Percentiles rank a stretch among this genome's conserved stretches.
These are phyloP conservation scores for Fraxinus baroniana DNA, from an alignment of 305 asterid species.

Conservation along the genomic window DNA sequence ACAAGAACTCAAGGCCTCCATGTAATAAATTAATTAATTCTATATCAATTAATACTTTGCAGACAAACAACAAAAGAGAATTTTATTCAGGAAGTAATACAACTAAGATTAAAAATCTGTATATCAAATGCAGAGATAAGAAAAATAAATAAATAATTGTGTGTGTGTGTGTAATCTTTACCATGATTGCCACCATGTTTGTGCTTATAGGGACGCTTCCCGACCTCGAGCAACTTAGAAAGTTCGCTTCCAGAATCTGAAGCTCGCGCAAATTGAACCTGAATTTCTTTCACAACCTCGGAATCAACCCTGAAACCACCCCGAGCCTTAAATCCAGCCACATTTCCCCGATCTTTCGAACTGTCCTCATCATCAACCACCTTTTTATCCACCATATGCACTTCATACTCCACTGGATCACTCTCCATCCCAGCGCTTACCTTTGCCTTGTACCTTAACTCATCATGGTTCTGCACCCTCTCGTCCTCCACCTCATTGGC, in stretches of 20 bases:
- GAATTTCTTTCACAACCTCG: constrained; percentile 81
- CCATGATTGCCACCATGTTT: constrained; percentile 78
- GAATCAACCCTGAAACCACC: constrained; percentile 64
- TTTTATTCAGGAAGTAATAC: constrained; percentile 3
- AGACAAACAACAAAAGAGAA: constrained; percentile 5
- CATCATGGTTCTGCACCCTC: constrained; percentile 38
- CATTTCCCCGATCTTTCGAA: constrained; percentile 49
- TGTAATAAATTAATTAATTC: background rate
- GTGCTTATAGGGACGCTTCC: constrained; percentile 75
- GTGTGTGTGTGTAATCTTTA: constrained; percentile 26
- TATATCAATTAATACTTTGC: constrained; percentile 6
- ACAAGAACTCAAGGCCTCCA: background rate
- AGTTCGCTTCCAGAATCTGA: constrained; percentile 76
- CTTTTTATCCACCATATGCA: constrained; percentile 86
- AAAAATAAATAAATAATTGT: constrained; percentile 17
- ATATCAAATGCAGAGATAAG: constrained; percentile 8
- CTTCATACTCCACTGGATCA: constrained; percentile 79
- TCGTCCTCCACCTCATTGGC: constrained; percentile 33
- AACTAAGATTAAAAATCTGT: constrained; percentile 11
- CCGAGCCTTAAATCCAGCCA: constrained; percentile 54
- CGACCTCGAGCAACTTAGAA: constrained; percentile 80
- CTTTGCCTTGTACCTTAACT: constrained; percentile 47
- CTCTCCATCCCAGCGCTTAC: constrained; percentile 54
- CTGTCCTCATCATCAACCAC: constrained; percentile 59
- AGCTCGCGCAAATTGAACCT: constrained; percentile 73